Evolutionary conservation across 129 eudicot genomes (phyloP).

Genomic region (Apium graveolens): DNA sequence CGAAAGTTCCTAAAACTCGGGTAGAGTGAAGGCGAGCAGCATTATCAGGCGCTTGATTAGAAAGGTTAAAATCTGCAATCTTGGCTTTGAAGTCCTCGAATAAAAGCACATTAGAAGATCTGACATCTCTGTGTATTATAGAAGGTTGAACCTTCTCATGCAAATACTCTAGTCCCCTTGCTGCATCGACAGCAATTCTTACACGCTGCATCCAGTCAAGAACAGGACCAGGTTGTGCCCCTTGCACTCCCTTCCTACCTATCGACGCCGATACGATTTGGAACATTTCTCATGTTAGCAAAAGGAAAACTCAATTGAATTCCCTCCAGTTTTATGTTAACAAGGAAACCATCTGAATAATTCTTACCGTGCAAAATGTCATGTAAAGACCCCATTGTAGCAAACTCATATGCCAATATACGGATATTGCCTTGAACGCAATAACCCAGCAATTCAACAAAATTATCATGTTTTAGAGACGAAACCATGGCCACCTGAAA

Average conservation of each 20-base stretch:
- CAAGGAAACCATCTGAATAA: not conserved
- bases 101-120: constrained; percentile 33
- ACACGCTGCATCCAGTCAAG: constrained; percentile 21
- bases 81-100: constrained; percentile 34
- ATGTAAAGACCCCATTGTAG: constrained; percentile 58
- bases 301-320: not conserved
- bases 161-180: constrained; percentile 36
- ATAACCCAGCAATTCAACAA: constrained; percentile 50
- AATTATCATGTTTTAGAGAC: constrained; percentile 40
- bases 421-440: constrained; percentile 44
- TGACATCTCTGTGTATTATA: constrained; percentile 33
- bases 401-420: constrained; percentile 49
- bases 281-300: not conserved
- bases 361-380: constrained; percentile 50
- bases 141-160: constrained; percentile 36
- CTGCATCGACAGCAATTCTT: constrained; percentile 32
- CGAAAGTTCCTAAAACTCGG: constrained; percentile 40
- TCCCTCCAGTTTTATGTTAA: not conserved
- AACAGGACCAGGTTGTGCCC: constrained; percentile 12
- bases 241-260: constrained; percentile 16
- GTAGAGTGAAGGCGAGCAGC: constrained; percentile 41
- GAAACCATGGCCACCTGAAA: constrained; percentile 48
- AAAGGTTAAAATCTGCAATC: constrained; percentile 36
- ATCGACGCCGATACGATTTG: not conserved
- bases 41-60: constrained; percentile 35